These are phyloP conservation scores for Aspergillus nidulans DNA, from an alignment of 495 filamentous ascomycete genomes.

Conservation along the genomic window DNA sequence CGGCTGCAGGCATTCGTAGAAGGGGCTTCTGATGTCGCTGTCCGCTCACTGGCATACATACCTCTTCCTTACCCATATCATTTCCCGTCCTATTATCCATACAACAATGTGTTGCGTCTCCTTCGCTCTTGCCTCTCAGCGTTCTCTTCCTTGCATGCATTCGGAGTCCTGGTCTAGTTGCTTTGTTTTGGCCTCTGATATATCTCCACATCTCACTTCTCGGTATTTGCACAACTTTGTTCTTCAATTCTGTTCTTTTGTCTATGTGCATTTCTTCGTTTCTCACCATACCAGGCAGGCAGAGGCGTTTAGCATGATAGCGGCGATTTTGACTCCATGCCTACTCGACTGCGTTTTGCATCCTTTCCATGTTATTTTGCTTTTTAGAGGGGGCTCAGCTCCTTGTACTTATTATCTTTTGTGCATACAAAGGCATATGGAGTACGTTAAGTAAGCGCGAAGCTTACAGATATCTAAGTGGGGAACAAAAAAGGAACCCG, in stretches of 20 bases:
- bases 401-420: background rate
- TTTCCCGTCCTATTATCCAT: background rate
- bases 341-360: background rate
- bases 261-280: background rate
- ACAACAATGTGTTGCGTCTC: background rate
- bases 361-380: background rate
- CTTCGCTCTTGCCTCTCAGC: background rate
- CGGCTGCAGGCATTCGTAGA: background rate
- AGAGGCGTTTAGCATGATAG: background rate
- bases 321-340: background rate
- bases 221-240: background rate
- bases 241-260: background rate
- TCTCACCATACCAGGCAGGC: background rate
- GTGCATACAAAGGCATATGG: background rate
- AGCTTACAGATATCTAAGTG: background rate
- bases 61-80: background rate
- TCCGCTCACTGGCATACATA: background rate
- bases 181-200: background rate
- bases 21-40: constrained; percentile 2
- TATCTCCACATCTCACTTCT: background rate
- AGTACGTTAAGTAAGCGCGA: background rate
- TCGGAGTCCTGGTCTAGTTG: background rate
- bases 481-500: background rate
- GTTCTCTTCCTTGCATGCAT: background rate
- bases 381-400: background rate